These are phyloP conservation scores for Poa pratensis DNA, from an alignment of 176 grass and related monocot species.

Conservation along the genomic window DNA sequence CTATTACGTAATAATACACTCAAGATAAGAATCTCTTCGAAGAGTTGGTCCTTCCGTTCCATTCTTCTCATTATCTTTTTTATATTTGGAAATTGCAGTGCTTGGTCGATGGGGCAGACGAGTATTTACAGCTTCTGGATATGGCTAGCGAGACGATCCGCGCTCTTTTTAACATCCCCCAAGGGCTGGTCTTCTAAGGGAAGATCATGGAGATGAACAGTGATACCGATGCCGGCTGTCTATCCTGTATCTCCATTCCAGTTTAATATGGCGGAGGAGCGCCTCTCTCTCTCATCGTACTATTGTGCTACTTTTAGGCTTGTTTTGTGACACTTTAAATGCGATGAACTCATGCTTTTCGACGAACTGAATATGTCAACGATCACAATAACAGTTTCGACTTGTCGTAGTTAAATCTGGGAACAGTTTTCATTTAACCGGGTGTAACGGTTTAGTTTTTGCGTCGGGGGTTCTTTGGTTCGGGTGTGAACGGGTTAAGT, in stretches of 20 bases:
- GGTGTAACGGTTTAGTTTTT: too few species aligned
- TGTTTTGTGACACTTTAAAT: constrained; percentile 17
- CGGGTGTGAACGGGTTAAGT: too few species aligned
- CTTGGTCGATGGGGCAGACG: constrained; percentile 90
- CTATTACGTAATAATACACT: neutral
- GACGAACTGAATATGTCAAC: constrained; percentile 12
- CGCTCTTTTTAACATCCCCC: constrained; percentile 87
- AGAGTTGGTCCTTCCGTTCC: constrained; percentile 6
- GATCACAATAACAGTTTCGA: neutral
- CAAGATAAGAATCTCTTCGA: neutral
- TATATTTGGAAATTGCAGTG: constrained; percentile 61
- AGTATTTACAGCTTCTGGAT: constrained; percentile 90
- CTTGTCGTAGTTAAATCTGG: neutral
- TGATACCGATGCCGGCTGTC: neutral
- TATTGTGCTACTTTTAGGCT: neutral
- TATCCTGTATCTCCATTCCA: neutral
- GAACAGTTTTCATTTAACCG: too few species aligned
- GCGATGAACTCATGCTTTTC: neutral
- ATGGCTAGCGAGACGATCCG: constrained; percentile 72
- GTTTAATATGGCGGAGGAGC: constrained; percentile 10
- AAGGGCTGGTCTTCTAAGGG: constrained; percentile 54
- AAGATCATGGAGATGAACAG: neutral
- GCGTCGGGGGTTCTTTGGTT: too few species aligned
- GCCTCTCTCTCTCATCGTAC: neutral
- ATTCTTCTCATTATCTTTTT: constrained; percentile 1